Percentiles rank a stretch among this genome's conserved stretches.
phyloP scores from a whole-genome alignment of 352 stramenopile genomes.

The Globisporangium paddicum region DNA sequence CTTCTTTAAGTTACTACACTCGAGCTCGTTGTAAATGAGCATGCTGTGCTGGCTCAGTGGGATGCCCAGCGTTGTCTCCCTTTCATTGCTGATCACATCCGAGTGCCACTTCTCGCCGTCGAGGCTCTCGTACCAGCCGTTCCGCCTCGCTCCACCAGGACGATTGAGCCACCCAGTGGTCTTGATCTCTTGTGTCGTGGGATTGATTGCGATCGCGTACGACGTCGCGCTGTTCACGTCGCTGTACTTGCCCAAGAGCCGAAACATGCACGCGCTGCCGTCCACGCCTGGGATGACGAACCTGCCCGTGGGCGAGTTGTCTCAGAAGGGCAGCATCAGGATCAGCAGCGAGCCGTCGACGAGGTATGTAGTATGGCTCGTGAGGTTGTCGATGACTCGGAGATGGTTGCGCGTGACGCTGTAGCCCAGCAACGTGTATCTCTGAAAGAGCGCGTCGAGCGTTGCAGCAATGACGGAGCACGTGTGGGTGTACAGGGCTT shows the following conservation, averaged over 20 bases:
- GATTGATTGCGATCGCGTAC: background rate
- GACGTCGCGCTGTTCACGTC: background rate
- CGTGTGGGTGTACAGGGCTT: constrained; percentile 13
- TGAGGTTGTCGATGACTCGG: constrained; percentile 12
- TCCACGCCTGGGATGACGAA: constrained; percentile 8
- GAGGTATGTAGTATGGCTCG: constrained; percentile 9
- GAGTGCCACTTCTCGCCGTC: constrained; percentile 16
- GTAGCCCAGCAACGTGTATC: constrained; percentile 18
- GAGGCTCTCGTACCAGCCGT: constrained; percentile 26
- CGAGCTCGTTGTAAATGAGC: background rate
- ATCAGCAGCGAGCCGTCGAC: constrained; percentile 16
- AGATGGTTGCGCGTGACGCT: constrained; percentile 17
- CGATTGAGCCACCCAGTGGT: constrained; percentile 18
- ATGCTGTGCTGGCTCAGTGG: constrained; percentile 17
- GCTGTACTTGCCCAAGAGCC: constrained; percentile 4
- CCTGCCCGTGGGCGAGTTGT: constrained; percentile 9
- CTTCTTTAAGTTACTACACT: constrained; percentile 1
- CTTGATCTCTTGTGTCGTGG: constrained; percentile 11
- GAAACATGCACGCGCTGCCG: constrained; percentile 17
- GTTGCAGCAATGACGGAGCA: constrained; percentile 16
- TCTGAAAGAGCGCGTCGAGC: constrained; percentile 16
- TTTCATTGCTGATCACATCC: constrained; percentile 16
- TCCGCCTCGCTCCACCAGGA: constrained; percentile 21
- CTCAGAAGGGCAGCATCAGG: constrained; percentile 18
- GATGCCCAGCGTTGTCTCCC: constrained; percentile 11